Base-by-base conservation (phyloP, 1,284 basidiomycete genomes). In the Ganoderma resinaceum region DNA sequence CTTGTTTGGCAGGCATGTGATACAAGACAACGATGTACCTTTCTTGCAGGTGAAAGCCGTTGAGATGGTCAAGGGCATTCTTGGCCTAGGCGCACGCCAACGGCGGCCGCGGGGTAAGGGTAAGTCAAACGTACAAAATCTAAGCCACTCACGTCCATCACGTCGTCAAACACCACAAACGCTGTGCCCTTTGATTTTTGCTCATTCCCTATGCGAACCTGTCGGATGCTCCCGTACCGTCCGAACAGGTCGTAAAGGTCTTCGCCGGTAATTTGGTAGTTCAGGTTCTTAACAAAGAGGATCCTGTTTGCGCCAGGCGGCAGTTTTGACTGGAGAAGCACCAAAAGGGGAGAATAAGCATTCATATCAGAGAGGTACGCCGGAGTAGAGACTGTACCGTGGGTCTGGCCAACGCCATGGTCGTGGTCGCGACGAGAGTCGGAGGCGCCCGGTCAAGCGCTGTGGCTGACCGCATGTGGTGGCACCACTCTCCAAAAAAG, bases 221-320 rank as follows among this genome's bases (percentile, higher is more conserved):
- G 97, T 55, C 97, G 91, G 77, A 99, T 96, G 73, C 95, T 95
- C 55, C 97, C 97, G 83, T 99, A 99, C 71, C 96, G 94, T 66
- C 97, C 97, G 78, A 99, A 99, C 68, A 99, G 86, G 82, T 99
- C 97, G 81, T 99, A 99, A 72, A 99, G 82, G 80, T 98, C 97
- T 68, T 96, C 91, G 60, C 96, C 97, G 55, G 91, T 94, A 75
- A 97, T 98, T 80, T 93, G 92, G 84, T 98, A 99, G 82, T 96
- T 97, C 70, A 97, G 83, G 77, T 97, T 97, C 83, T 95, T 95
- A 38, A 95, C 91, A 74, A 95, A 95, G 55, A 95, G 85, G 67
- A 95, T 94, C 61, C 93, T 89, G 77, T 95, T 95, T 20, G 93
- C 93, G 62, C 93, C 93, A 38, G 93, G 91, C 7, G 93, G 93